Percentiles rank a stretch among this genome's conserved stretches.
Conservation (phyloP, 2,329 filamentous ascomycete genomes). For the Colletotrichum tamarilloi region DNA sequence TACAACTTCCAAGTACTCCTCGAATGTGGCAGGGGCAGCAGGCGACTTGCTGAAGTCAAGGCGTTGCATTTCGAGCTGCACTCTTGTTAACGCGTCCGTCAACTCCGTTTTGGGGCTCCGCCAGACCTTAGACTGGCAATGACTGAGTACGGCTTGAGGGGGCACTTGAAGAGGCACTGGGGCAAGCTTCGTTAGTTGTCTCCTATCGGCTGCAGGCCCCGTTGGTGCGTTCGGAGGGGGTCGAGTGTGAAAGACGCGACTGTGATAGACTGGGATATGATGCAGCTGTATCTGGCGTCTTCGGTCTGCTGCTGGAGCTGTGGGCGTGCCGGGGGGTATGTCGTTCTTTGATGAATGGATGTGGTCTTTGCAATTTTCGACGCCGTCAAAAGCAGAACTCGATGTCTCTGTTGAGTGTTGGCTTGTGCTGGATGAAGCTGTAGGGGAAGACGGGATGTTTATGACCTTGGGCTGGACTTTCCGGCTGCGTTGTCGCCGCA, state of each 20-base stretch:
- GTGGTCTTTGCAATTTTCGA: neutral
- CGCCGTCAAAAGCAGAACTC: neutral
- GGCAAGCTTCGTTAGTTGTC: neutral
- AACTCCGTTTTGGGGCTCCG: conserved; percentile 47
- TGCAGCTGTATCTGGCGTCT: conserved; percentile 13
- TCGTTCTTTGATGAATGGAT: neutral
- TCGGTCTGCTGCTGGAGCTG: conserved; percentile 2
- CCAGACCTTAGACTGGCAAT: conserved; percentile 50
- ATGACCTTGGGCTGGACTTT: neutral
- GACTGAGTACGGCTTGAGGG: neutral
- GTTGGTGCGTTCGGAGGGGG: conserved; percentile 12
- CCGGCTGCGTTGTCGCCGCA: neutral
- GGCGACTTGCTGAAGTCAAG: conserved; percentile 51
- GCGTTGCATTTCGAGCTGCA: conserved; percentile 48
- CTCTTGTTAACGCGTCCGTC: conserved; percentile 48
- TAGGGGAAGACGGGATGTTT: neutral
- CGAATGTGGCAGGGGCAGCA: conserved; percentile 47
- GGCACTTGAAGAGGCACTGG: neutral
- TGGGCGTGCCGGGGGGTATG: neutral
- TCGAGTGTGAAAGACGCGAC: conserved; percentile 1
- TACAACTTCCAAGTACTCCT: conserved; percentile 41
- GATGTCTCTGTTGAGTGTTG: neutral
- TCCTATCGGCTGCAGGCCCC: neutral
- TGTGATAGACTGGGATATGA: conserved; percentile 4
- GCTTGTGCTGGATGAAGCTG: neutral